phyloP scores from a whole-genome alignment of 805 yeast species.

The Diddensiella santjacobensis region DNA sequence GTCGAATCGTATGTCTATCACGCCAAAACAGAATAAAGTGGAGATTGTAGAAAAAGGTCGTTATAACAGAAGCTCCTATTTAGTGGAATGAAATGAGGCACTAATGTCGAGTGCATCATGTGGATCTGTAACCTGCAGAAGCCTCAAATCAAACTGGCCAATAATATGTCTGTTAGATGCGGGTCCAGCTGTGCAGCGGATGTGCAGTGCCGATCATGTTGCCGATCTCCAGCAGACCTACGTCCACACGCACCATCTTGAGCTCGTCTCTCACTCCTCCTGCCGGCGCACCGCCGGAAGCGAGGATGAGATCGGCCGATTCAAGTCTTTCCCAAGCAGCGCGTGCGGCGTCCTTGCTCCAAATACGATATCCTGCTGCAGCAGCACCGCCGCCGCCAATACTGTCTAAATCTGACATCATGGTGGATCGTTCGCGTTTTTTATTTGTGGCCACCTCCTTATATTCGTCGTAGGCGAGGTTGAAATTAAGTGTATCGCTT shows the following conservation, averaged over 20 bases:
- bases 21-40: too few relatives aligned
- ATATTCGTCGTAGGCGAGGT: conserved; percentile 75
- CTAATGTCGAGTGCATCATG: too few relatives aligned
- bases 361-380: conserved; percentile 46
- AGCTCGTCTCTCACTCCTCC: conserved; percentile 36
- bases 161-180: conserved; percentile 30
- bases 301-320: conserved; percentile 46
- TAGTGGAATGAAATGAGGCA: too few relatives aligned
- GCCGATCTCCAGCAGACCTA: conserved; percentile 33
- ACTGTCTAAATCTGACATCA: conserved; percentile 26
- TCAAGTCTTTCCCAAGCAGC: conserved; percentile 73
- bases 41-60: too few relatives aligned
- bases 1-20: too few relatives aligned
- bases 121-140: background rate
- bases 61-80: too few relatives aligned
- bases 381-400: too few relatives aligned
- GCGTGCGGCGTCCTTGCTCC: conserved; percentile 59
- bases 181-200: conserved; percentile 40
- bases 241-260: conserved; percentile 33
- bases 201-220: conserved; percentile 35
- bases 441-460: conserved; percentile 45
- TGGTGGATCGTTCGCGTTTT: conserved; percentile 39
- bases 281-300: conserved; percentile 40
- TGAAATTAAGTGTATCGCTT: conserved; percentile 64
- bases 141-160: conserved; percentile 1